These are phyloP conservation scores for Lasiosphaeria miniovina DNA, from an alignment of 495 filamentous ascomycete genomes.

Conservation along the genomic window DNA sequence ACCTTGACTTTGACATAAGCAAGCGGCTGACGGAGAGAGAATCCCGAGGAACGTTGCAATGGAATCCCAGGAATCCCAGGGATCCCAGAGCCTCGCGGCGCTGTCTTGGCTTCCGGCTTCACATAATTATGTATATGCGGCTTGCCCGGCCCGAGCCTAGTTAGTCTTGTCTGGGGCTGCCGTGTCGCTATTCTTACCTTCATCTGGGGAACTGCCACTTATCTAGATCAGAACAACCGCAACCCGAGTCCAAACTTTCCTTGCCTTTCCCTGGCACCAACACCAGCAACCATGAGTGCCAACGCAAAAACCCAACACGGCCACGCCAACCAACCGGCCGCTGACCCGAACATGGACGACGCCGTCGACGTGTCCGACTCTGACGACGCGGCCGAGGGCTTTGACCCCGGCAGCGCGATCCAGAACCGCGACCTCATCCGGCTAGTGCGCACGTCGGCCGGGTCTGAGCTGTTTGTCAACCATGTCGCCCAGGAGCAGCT, in stretches of 20 bases:
- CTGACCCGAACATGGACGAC: neutral
- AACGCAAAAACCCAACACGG: neutral
- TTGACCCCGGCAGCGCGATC: neutral
- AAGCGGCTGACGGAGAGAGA: too few relatives aligned
- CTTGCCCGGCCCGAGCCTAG: neutral
- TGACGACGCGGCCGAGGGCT: neutral
- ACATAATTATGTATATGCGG: neutral
- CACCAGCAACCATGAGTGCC: neutral
- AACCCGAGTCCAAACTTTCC: too few relatives aligned
- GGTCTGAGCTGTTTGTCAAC: slow-evolving; percentile 1
- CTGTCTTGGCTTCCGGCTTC: neutral
- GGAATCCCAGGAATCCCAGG: neutral
- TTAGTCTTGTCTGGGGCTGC: neutral
- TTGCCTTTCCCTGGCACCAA: too few relatives aligned
- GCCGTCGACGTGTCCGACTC: neutral
- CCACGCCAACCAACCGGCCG: neutral
- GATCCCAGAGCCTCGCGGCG: neutral
- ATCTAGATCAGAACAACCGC: too few relatives aligned
- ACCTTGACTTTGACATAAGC: too few relatives aligned
- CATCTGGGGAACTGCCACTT: too few relatives aligned
- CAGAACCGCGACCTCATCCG: neutral
- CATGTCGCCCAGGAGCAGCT: neutral
- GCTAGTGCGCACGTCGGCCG: neutral
- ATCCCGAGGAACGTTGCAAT: neutral
- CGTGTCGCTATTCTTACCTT: too few relatives aligned